Percentiles rank a stretch among this genome's conserved stretches.
Conservation (phyloP, 768 basidiomycete genomes). For the Tulasnella sp. region DNA sequence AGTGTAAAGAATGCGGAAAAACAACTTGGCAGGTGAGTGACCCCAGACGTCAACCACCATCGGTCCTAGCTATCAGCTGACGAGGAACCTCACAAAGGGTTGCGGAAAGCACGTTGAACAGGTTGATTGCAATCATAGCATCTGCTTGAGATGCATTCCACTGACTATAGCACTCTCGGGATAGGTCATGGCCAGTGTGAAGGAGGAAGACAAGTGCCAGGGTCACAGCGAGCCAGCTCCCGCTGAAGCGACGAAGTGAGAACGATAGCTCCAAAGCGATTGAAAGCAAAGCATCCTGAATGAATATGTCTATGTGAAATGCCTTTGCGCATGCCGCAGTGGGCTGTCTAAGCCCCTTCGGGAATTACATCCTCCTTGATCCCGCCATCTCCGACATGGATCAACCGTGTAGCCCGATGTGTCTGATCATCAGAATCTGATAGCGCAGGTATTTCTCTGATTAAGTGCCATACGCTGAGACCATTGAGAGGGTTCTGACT, state of each 20-base stretch:
- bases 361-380: background rate
- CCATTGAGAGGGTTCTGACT: slow-evolving; percentile 56
- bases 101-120: slow-evolving; percentile 13
- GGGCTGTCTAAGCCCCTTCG: background rate
- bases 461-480: slow-evolving; percentile 22
- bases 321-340: no score
- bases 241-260: background rate
- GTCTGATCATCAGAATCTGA: slow-evolving; percentile 10
- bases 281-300: background rate
- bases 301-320: no score
- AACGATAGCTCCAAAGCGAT: background rate
- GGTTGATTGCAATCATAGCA: background rate
- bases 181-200: slow-evolving; percentile 13
- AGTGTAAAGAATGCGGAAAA: slow-evolving; percentile 6
- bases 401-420: background rate
- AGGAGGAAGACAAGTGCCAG: slow-evolving; percentile 7
- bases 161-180: background rate
- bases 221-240: background rate
- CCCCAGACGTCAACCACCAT: background rate
- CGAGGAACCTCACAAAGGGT: background rate
- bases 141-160: background rate
- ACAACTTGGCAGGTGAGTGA: slow-evolving; percentile 11
- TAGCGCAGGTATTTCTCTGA: no score
- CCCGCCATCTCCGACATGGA: slow-evolving; percentile 3
- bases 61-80: background rate